A percentile compares a stretch with the other conserved stretches of the same genome.
phyloP scores from a whole-genome alignment of 495 filamentous ascomycete genomes.

The Penicillium angulare region DNA sequence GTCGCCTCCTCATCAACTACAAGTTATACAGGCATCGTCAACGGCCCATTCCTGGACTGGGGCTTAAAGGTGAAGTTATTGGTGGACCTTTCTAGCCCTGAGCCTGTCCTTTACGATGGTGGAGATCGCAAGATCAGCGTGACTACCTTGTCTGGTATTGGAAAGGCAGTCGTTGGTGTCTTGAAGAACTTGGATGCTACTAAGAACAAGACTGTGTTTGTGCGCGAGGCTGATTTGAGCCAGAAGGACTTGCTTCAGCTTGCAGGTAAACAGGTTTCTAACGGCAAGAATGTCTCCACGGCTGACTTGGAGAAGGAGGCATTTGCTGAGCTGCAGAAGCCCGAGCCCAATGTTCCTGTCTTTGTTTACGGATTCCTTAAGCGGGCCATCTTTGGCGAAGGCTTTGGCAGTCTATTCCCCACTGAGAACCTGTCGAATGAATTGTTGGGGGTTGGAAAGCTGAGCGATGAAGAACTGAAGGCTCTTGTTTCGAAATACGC shows the following conservation, averaged over 20 bases:
- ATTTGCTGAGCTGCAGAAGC: conserved; percentile 37
- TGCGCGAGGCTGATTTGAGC: conserved; percentile 42
- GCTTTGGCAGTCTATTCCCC: conserved; percentile 38
- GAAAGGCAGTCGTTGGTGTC: conserved; percentile 43
- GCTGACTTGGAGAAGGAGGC: conserved; percentile 43
- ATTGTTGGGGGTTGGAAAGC: conserved; percentile 26
- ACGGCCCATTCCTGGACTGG: conserved; percentile 50
- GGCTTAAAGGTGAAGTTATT: conserved; percentile 36
- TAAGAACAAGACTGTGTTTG: conserved; percentile 48
- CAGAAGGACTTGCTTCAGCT: conserved; percentile 17
- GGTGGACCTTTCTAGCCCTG: conserved; percentile 43
- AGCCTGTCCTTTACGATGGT: conserved; percentile 47
- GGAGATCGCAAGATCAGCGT: conserved; percentile 47
- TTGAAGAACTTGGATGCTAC: conserved; percentile 51
- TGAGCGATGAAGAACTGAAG: not conserved
- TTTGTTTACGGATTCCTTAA: conserved; percentile 37
- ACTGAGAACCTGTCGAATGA: conserved; percentile 30
- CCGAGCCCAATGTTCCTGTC: conserved; percentile 28
- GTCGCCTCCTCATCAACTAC: conserved; percentile 21
- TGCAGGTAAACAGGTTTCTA: conserved; percentile 49
- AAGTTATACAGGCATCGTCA: conserved; percentile 50
- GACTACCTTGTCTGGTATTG: conserved; percentile 46
- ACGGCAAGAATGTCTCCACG: conserved; percentile 27
- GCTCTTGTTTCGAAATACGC: not conserved
- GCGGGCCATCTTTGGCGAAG: conserved; percentile 44